Base-by-base conservation (phyloP, 371 early-diverging fungal species). In the Saksenaea vasiformis region DNA sequence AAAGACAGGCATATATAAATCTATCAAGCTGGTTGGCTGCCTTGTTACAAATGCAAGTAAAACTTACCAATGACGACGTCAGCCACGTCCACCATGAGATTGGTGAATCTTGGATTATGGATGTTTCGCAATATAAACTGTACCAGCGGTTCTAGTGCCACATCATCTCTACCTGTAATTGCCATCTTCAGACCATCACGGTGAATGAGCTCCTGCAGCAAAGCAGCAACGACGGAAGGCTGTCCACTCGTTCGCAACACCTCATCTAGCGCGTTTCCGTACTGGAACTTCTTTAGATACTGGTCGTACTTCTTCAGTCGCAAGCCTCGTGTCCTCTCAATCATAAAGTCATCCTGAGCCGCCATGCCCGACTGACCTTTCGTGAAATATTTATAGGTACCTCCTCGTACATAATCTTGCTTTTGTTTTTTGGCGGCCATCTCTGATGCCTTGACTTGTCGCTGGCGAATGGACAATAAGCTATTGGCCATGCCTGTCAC, bases 401-500 rank as follows among this genome's bases (percentile, higher is more conserved):
- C 91, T 14, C 75, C 81, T 26, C 68, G 74, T 17, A 80, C 71
- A 55, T 76, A 78, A 56, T 77, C 68, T 53, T 78, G 71, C 19
- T 73, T 72, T 44, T 83, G 72, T 24, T 80, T 77, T 63, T 88
- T 82, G 24, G 78, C 70, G 17, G 80, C 78, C 44, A 64, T 79
- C 70, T 91, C 88, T 13, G 83, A 82, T 19, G 84, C 67, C 53
- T 83, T 83, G 54, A 82, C 74, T 56, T 86, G 83, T 41, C 96
- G 88, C 61, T 90, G 88, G 39, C 94, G 92, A 60, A 97, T 87
- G 35, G 95, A 91, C 5, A 98, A 79, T 37, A 93, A 74, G n/a
- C 98, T 95, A 39, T 87, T 90, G 41, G 93, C 82, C 95, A 96
- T 96, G 71, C 98, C 98, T 27, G 92, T 95, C 0, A 87, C 95